Percentiles rank a stretch among this genome's conserved stretches.
These are phyloP conservation scores for Spinellus fusiger DNA, from an alignment of 192 early-diverging fungal species.

Conservation along the genomic window DNA sequence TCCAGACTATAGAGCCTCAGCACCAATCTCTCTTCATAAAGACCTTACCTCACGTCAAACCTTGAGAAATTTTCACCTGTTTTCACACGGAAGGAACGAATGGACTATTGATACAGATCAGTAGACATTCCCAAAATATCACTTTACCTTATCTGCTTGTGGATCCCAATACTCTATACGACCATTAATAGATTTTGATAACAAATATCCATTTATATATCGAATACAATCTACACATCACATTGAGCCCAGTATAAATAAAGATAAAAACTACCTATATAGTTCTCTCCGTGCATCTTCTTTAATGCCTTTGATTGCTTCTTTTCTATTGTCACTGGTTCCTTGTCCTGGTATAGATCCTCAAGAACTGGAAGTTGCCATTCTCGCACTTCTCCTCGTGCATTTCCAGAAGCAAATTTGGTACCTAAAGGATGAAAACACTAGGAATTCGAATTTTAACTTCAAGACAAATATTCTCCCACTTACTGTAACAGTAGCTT, in stretches of 20 bases:
- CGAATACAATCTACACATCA: slow-evolving; percentile 61
- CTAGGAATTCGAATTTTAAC: slow-evolving; percentile 25
- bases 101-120: slow-evolving; percentile 15
- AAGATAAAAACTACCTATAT: neutral
- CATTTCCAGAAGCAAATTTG: slow-evolving; percentile 46
- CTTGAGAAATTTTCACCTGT: slow-evolving; percentile 39
- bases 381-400: slow-evolving; percentile 42
- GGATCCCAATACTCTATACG: slow-evolving; percentile 74
- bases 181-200: slow-evolving; percentile 71
- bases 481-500: slow-evolving; percentile 53
- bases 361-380: slow-evolving; percentile 46
- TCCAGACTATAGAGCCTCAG: slow-evolving; percentile 43
- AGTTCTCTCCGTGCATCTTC: slow-evolving; percentile 30
- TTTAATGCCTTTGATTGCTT: slow-evolving; percentile 20
- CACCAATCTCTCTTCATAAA: neutral
- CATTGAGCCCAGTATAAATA: neutral
- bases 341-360: slow-evolving; percentile 18
- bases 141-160: slow-evolving; percentile 30
- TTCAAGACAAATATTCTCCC: neutral
- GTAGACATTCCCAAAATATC: neutral
- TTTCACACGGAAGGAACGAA: slow-evolving; percentile 33
- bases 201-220: slow-evolving; percentile 57
- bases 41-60: slow-evolving; percentile 49
- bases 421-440: slow-evolving; percentile 60
- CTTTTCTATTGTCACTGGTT: slow-evolving; percentile 22